Evolutionary conservation across 768 basidiomycete genomes (phyloP), one percentile per base, ranked within the genome.

Genomic region (Serendipita vermifera): DNA sequence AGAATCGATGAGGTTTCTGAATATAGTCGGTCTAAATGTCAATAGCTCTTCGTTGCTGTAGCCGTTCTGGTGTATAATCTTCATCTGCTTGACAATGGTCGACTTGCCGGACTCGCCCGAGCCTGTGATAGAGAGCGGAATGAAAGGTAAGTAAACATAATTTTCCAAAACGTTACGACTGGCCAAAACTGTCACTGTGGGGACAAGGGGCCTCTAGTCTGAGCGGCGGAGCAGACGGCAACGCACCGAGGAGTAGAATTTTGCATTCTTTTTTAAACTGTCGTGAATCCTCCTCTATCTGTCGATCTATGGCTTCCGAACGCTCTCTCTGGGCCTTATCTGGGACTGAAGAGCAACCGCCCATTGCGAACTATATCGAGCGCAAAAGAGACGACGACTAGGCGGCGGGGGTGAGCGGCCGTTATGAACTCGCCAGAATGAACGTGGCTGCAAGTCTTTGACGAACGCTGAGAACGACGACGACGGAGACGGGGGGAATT

Each of bases 41-140:
- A 82, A 73, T 26, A 90, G 79, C 67, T 96, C 91, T 0, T 85
- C 77, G 5, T 70, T 68, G 2, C 82, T 79, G 70, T 91, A 98
- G 11, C 93, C 93, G 59, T 83, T 81, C 68, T 94, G 87, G 67
- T 98, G 87, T 46, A 97, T 92, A 58, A 97, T 93, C 76, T 94
- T 96, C 92, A 98, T 96, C 69, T 98, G 93, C 67, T 98, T 97
- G 35, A 96, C 91, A 61, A 98, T 90, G 0, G 93, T 98, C 3
- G 81, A 83, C 71, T 97, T 97, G 4, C 93, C 94, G 0, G 86
- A 88, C 72, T 94, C 91, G 63, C 93, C 90, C 9, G 91, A 92
- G 56, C 93, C 92, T 93, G 62, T 17, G 14, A 32, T 11, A 14
- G n/a, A n/a, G n/a, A n/a, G n/a, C n/a, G n/a, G n/a, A n/a, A n/a